These are phyloP conservation scores for Pedinophyceae sp. DNA, from an alignment of 139 green algal genomes.

Conservation along the genomic window DNA sequence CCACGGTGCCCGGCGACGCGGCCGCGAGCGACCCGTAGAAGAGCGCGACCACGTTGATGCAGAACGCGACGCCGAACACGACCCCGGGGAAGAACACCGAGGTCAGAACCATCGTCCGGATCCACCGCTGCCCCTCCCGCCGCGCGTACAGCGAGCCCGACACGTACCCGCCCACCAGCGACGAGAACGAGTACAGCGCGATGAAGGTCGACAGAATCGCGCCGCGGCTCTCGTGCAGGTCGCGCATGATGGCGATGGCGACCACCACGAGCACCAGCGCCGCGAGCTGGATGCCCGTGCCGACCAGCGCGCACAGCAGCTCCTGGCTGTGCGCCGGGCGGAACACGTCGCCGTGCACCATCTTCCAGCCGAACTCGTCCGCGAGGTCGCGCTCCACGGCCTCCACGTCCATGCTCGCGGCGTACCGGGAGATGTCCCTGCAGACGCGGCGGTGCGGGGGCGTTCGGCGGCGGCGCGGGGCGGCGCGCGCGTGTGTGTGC, in stretches of 20 bases:
- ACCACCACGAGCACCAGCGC: constrained; percentile 68
- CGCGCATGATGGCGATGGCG: constrained; percentile 74
- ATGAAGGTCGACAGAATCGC: constrained; percentile 89
- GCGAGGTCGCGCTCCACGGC: constrained; percentile 63
- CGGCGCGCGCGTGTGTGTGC: constrained; percentile 27
- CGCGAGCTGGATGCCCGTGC: constrained; percentile 72
- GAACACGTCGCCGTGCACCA: constrained; percentile 96
- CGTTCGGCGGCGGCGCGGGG: constrained; percentile 20
- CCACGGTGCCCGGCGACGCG: constrained; percentile 18
- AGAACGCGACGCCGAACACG: constrained; percentile 69
- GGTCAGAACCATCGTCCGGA: constrained; percentile 77
- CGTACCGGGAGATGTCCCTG: constrained; percentile 22
- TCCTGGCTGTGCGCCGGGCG: constrained; percentile 51
- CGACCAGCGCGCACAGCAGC: constrained; percentile 56
- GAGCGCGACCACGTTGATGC: constrained; percentile 91
- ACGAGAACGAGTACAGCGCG: constrained; percentile 80
- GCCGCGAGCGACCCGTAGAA: constrained; percentile 70
- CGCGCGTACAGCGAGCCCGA: constrained; percentile 67
- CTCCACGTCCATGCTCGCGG: constrained; percentile 61
- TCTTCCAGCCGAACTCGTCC: constrained; percentile 95
- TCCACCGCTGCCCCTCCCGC: constrained; percentile 78
- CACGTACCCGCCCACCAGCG: constrained; percentile 64
- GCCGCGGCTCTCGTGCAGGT: constrained; percentile 48
- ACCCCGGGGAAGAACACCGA: constrained; percentile 50
- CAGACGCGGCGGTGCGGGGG: constrained; percentile 4